Conservation (phyloP, 129 eudicot genomes). For the Erigeron canadensis region DNA sequence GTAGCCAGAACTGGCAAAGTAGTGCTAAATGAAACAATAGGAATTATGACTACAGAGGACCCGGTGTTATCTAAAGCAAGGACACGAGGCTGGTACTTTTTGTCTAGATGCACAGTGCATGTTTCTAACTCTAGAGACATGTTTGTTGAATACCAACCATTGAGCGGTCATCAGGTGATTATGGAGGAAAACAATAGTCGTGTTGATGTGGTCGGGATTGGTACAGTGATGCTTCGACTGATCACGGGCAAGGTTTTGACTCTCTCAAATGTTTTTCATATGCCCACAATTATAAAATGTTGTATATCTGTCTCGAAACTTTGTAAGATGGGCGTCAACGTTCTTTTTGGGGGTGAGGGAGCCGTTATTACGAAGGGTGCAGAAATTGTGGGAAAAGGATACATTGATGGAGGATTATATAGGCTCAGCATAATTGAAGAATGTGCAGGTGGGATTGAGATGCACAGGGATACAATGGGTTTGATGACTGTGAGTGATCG, state of each 20-base stretch:
- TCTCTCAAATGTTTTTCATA: slow-evolving; percentile 10
- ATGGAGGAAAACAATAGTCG: neutral
- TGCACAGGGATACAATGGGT: neutral
- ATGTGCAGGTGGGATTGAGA: neutral
- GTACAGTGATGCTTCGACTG: neutral
- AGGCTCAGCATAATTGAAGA: neutral
- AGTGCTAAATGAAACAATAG: slow-evolving; percentile 3
- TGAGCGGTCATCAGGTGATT: slow-evolving; percentile 1
- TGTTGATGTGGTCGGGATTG: slow-evolving; percentile 9
- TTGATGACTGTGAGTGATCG: neutral
- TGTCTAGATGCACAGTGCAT: neutral
- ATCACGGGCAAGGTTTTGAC: neutral
- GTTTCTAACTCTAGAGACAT: slow-evolving; percentile 5
- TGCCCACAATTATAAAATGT: slow-evolving; percentile 1
- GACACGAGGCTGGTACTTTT: slow-evolving; percentile 5
- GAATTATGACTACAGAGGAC: neutral
- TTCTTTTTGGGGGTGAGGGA: neutral
- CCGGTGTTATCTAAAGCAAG: neutral
- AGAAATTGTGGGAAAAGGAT: neutral
- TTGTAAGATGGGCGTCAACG: neutral
- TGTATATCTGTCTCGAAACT: neutral
- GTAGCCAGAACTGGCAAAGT: neutral
- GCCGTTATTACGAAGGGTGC: neutral
- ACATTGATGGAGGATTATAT: neutral
- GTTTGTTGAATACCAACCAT: slow-evolving; percentile 3